Conservation (phyloP, 2,329 filamentous ascomycete species). For the Calonectria hawksworthii region DNA sequence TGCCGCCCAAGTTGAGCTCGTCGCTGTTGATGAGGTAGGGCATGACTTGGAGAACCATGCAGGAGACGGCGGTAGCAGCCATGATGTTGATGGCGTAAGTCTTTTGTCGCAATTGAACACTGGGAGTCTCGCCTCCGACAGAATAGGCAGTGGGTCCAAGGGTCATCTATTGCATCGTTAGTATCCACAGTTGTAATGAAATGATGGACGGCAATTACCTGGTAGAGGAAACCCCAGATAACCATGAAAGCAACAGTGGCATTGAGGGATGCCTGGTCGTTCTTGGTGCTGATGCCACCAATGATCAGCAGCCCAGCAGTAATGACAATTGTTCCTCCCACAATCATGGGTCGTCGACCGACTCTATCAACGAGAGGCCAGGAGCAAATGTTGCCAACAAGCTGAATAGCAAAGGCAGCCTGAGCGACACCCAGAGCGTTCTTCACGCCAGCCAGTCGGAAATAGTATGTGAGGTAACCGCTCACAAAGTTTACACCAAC, state of each 20-base stretch:
- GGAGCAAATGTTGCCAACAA: constrained; percentile 47
- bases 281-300: constrained; percentile 47
- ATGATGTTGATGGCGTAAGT: constrained; percentile 52
- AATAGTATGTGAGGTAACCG: constrained; percentile 45
- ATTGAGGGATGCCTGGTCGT: constrained; percentile 34
- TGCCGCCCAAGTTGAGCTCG: constrained; percentile 48
- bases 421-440: constrained; percentile 46
- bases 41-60: constrained; percentile 47
- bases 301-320: constrained; percentile 46
- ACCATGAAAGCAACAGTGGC: constrained; percentile 47
- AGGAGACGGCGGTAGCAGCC: constrained; percentile 46
- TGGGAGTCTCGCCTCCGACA: constrained; percentile 48
- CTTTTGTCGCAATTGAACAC: constrained; percentile 47
- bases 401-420: constrained; percentile 45
- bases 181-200: neutral
- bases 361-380: constrained; percentile 47
- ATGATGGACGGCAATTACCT: constrained; percentile 20
- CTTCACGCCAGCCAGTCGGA: constrained; percentile 43
- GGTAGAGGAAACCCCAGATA: constrained; percentile 47
- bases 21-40: constrained; percentile 46
- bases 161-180: constrained; percentile 32
- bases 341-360: constrained; percentile 46
- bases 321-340: constrained; percentile 45
- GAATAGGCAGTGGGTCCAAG: constrained; percentile 47
- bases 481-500: constrained; percentile 47